Conservation (phyloP, 2,329 filamentous ascomycete species). For the Dothideomycetes sp. region DNA sequence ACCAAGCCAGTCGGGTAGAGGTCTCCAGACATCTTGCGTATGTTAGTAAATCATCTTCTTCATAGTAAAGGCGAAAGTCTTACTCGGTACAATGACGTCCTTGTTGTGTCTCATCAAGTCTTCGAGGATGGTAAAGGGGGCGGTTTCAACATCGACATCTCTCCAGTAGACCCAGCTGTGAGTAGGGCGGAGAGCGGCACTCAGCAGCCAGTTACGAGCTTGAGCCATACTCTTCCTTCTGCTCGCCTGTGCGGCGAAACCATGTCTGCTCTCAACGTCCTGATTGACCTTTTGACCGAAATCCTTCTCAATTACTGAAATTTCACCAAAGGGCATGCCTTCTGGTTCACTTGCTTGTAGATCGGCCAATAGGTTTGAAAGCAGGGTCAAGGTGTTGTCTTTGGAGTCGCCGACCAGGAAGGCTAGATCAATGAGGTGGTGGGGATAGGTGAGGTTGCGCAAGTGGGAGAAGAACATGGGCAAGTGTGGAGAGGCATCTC, state of each 20-base stretch:
- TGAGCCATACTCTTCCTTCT: slow-evolving; percentile 96
- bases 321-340: slow-evolving; percentile 81
- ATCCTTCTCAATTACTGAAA: slow-evolving; percentile 96
- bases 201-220: slow-evolving; percentile 92
- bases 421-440: slow-evolving; percentile 89
- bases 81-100: slow-evolving; percentile 96
- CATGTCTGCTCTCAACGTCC: slow-evolving; percentile 94
- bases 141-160: slow-evolving; percentile 96
- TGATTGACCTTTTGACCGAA: slow-evolving; percentile 97
- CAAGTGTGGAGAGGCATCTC: slow-evolving; percentile 85
- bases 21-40: slow-evolving; percentile 71
- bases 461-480: slow-evolving; percentile 99
- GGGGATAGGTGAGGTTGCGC: slow-evolving; percentile 92
- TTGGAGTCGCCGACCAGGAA: slow-evolving; percentile 97
- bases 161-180: slow-evolving; percentile 99
- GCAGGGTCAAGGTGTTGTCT: slow-evolving; percentile 70
- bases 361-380: slow-evolving; percentile 65
- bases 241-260: slow-evolving; percentile 90
- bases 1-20: slow-evolving; percentile 96
- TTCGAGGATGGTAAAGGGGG: slow-evolving; percentile 91
- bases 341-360: slow-evolving; percentile 74
- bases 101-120: slow-evolving; percentile 99
- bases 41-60: slow-evolving; percentile 35
- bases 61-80: slow-evolving; percentile 36
- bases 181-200: slow-evolving; percentile 82